Evolutionary conservation across 441 rosid genomes (phyloP).

Genomic region (Biscutella auriculata): DNA sequence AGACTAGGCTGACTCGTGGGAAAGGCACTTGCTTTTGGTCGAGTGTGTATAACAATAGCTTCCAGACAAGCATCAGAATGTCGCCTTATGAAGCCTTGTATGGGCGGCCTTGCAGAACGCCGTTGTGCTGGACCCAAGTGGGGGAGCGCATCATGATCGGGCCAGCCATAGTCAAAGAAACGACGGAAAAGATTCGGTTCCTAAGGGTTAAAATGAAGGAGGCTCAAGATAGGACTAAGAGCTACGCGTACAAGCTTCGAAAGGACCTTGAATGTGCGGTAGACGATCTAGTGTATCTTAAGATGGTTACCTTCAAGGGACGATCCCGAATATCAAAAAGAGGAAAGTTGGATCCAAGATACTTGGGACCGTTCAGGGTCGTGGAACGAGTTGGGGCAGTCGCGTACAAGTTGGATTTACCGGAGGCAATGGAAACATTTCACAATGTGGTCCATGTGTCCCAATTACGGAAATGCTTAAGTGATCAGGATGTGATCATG

Average conservation of each 20-base stretch:
- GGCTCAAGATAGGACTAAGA: too few relatives aligned
- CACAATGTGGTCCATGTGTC: not conserved
- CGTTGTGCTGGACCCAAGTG: too few relatives aligned
- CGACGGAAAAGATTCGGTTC: not conserved
- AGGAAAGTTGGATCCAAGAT: too few relatives aligned
- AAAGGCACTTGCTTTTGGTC: not conserved
- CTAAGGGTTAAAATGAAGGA: too few relatives aligned
- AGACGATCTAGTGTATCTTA: not conserved
- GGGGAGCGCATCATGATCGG: not conserved
- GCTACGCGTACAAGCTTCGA: not conserved
- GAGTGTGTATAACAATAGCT: not conserved
- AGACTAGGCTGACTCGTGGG: not conserved
- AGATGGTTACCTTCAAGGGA: too few relatives aligned
- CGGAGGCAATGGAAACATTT: not conserved
- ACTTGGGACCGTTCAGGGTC: not conserved
- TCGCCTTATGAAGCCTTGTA: not conserved
- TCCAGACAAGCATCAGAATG: not conserved
- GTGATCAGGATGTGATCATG: not conserved
- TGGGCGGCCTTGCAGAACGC: too few relatives aligned
- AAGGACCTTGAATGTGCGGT: not conserved
- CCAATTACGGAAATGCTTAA: not conserved
- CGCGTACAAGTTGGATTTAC: not conserved
- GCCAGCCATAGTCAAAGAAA: not conserved
- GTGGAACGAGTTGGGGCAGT: too few relatives aligned
- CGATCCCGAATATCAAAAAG: too few relatives aligned